A percentile compares a stretch with the other conserved stretches of the same genome.
Evolutionary conservation across 1,284 basidiomycete species (phyloP).

Genomic region (Calocybe gambosa): DNA sequence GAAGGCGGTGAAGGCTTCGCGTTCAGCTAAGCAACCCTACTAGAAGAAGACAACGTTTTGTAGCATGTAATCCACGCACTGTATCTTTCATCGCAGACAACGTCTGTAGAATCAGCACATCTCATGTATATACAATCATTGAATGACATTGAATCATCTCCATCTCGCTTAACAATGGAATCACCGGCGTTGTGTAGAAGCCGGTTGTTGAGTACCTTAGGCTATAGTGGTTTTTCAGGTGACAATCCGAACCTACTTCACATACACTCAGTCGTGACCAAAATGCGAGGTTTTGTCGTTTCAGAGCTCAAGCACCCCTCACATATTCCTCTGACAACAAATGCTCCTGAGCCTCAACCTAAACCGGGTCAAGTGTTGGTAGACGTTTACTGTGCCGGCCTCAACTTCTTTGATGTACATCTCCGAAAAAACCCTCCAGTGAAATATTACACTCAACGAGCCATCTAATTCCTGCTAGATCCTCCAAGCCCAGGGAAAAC

Average conservation of each 20-base stretch:
- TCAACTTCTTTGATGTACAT: conserved; percentile 78
- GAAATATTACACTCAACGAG: conserved; percentile 33
- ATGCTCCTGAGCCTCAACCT: conserved; percentile 58
- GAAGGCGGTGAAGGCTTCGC: conserved; percentile 93
- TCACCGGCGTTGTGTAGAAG: too few species aligned
- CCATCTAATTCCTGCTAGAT: conserved; percentile 40
- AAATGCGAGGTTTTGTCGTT: conserved; percentile 79
- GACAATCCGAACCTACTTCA: too few species aligned
- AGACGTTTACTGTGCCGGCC: conserved; percentile 72
- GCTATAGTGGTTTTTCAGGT: too few species aligned
- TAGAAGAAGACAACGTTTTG: conserved; percentile 1
- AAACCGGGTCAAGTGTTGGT: conserved; percentile 64
- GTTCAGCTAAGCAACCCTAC: conserved; percentile 39
- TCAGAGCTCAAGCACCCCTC: conserved; percentile 71
- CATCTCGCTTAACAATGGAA: too few species aligned
- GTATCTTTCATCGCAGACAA: conserved; percentile 8
- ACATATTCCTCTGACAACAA: conserved; percentile 48
- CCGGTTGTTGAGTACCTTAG: too few species aligned
- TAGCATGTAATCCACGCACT: conserved; percentile 15
- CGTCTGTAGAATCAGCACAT: conserved; percentile 16
- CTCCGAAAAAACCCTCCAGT: conserved; percentile 76
- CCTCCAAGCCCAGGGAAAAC: conserved; percentile 82
- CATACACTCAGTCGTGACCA: neutral
- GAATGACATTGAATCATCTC: neutral
- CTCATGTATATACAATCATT: conserved; percentile 17